Evolutionary conservation across 371 early-diverging fungal genomes (phyloP).

Genomic region (Cokeromyces recurvatus): DNA sequence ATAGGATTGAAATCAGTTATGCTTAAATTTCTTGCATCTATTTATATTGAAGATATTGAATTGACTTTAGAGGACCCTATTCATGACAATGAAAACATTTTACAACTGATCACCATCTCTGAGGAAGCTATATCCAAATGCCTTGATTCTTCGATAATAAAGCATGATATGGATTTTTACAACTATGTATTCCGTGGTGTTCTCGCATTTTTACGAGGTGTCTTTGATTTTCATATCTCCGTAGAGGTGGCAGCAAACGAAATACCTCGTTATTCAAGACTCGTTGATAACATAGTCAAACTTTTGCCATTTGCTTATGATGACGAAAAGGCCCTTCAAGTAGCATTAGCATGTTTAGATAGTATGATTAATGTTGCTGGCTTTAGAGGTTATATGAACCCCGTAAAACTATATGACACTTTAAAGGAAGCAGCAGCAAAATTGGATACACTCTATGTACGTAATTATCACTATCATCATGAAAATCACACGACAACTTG

Average conservation of each 20-base stretch:
- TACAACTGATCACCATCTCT: constrained; percentile 10
- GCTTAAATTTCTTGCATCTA: constrained; percentile 26
- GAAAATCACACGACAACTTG: not conserved
- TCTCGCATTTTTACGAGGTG: constrained; percentile 21
- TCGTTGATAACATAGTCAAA: constrained; percentile 20
- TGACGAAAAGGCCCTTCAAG: constrained; percentile 11
- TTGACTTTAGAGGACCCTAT: constrained; percentile 14
- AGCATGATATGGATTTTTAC: too few relatives aligned
- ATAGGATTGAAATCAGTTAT: constrained; percentile 19
- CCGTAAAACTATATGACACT: constrained; percentile 10
- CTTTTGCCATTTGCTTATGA: constrained; percentile 7
- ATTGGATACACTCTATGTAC: not conserved
- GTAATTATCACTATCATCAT: not conserved
- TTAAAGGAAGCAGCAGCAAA: constrained; percentile 15
- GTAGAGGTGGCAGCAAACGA: constrained; percentile 20
- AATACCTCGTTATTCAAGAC: not conserved
- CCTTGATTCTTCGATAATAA: not conserved
- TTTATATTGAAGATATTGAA: constrained; percentile 36
- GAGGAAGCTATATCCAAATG: constrained; percentile 14
- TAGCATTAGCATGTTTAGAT: constrained; percentile 26
- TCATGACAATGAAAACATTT: constrained; percentile 17
- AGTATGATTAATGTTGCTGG: constrained; percentile 40
- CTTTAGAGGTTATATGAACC: constrained; percentile 17
- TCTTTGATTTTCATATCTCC: constrained; percentile 29
- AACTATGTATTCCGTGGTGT: constrained; percentile 25